Base-by-base conservation (phyloP, 2,329 filamentous ascomycete species). In the Exophiala viscosa region DNA sequence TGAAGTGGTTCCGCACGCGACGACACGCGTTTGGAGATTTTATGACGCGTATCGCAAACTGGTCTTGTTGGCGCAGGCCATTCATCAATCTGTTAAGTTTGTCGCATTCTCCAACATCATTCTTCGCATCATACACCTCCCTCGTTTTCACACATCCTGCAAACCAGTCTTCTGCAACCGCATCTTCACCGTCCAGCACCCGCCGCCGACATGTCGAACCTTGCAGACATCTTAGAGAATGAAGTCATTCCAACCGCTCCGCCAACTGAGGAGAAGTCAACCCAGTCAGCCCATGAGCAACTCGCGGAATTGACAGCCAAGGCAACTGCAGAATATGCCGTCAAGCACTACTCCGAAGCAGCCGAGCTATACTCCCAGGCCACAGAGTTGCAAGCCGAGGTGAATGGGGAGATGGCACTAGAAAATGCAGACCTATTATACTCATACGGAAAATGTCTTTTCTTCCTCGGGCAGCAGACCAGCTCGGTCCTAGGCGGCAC, bases 361-460 rank as follows among this genome's bases (percentile, higher is more conserved):
- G 83, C 90, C 51, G 92, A 97, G 66, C 76, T 91, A 58, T 97
- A 91, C 74, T 91, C 90, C 39, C 83, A 86, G 65, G 93, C 93
- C 31, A 89, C 89, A 50, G 88, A 95, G 69, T 80, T 96, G 56
- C 93, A 99, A 73, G 89, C 88, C 52, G 83, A 89, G 69, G 77
- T 96, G 69, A 93, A 96, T 69, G 93, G 92, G 69, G 93, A 97
- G 72, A 88, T 95, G 79, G 84, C 84, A 13, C 84, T 88, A 3
- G 85, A 90, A 52, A 99, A 99, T 64, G 92, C 91, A 45, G 92
- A 97, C 68, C 82, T 99, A 42, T 82, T 97, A 15, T 99, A 95
- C 70, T 82, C 90, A 59, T 99, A 99, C 71, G 93, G 93, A 11
- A 88, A 92, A 67, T 90, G 90, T 51, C 76, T 99, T 15, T 97